Conservation (phyloP, 495 filamentous ascomycete species). For the Aspergillus campestris region DNA sequence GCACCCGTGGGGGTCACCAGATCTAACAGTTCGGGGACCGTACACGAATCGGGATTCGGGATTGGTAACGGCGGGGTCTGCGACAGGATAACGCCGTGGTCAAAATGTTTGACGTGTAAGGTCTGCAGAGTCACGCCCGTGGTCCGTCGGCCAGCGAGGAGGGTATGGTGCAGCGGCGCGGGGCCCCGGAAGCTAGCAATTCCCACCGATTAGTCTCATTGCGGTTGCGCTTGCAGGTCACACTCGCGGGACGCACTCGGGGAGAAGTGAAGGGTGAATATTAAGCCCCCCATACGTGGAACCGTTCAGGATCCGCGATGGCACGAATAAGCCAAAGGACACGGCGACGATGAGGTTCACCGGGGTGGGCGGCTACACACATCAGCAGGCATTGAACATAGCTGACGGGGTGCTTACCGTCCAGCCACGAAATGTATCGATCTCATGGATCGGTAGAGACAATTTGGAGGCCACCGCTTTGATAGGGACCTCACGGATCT, state of each 20-base stretch:
- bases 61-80: constrained; percentile 51
- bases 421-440: constrained; percentile 79
- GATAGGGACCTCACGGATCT: constrained; percentile 68
- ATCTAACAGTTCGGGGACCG: constrained; percentile 32
- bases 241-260: constrained; percentile 48
- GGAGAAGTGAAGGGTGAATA: constrained; percentile 89
- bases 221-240: not conserved
- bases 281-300: constrained; percentile 83
- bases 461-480: constrained; percentile 55
- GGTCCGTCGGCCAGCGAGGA: constrained; percentile 45
- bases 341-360: constrained; percentile 87
- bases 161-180: constrained; percentile 73
- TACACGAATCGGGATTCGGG: constrained; percentile 32
- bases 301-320: constrained; percentile 57
- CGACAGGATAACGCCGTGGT: constrained; percentile 64
- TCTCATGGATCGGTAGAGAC: constrained; percentile 58
- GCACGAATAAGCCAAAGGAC: constrained; percentile 91
- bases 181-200: constrained; percentile 55
- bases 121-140: constrained; percentile 82
- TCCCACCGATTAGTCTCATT: constrained; percentile 1
- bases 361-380: constrained; percentile 45
- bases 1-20: constrained; percentile 43
- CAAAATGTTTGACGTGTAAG: constrained; percentile 64
- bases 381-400: constrained; percentile 9
- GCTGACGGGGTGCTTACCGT: constrained; percentile 35